Evolutionary conservation across 2,329 filamentous ascomycete species (phyloP), one percentile per base, ranked within the genome.

Genomic region (Chaetomium sp.): DNA sequence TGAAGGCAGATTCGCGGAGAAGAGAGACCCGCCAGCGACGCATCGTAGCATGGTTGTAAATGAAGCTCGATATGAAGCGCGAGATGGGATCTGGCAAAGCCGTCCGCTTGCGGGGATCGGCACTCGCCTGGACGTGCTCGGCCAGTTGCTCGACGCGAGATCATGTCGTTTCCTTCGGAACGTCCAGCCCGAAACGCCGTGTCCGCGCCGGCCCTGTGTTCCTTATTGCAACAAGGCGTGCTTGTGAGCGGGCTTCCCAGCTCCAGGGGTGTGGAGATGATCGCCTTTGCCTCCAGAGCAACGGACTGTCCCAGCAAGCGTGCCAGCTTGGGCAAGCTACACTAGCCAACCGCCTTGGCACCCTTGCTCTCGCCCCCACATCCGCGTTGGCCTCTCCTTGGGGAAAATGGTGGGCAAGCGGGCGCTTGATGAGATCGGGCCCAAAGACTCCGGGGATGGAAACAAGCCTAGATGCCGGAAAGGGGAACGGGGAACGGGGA

Each of bases 181-280:
- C 55, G 50, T 63, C 52, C 50, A 59, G 63, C 52, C 66, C 68
- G 68, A 65, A 52, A 12, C 43, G 50, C 49, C 57, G 57, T 54
- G 63, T 61, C 53, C 53, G 49, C 46, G 53, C 58, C 68, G 69
- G 69, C 59, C 68, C 69, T 69, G 56, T 61, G 52, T 70, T 68
- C 69, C 69, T 70, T 63, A 70, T 71, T 69, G 65, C 64, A 52
- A 53, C 50, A 45, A 41, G 60, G 47, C 38, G 46, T 37, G 33
- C 50, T 52, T 52, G 41, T 49, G 47, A 48, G 40, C 40, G 42
- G 54, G 53, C 46, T 53, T 40, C 52, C 37, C 48, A 33, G 49
- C 49, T 4, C 40, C 36, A 43, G 37, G 52, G 50, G 43, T 43
- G 50, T 38, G 19, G 40, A 6, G 33, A 46, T 37, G 37, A 27